Evolutionary conservation across 2,329 filamentous ascomycete species (phyloP).

Genomic region (Scedosporium minutisporum): DNA sequence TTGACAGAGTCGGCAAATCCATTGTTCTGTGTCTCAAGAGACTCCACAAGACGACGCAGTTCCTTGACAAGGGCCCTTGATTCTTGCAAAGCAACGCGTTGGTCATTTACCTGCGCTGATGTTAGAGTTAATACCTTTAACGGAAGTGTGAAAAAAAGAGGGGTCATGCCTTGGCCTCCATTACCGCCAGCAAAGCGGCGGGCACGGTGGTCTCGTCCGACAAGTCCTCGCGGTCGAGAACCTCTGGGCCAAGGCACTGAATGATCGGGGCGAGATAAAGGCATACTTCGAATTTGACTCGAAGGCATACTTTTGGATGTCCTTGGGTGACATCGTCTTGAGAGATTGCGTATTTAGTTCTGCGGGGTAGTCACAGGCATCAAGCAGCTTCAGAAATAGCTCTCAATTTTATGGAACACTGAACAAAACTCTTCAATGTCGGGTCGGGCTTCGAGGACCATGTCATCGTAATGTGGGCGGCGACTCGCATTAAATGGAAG

Average conservation of each 20-base stretch:
- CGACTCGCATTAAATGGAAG: slow-evolving; percentile 45
- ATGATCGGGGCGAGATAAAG: slow-evolving; percentile 31
- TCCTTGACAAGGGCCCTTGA: slow-evolving; percentile 21
- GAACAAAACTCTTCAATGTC: slow-evolving; percentile 36
- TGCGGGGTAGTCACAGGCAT: slow-evolving; percentile 48
- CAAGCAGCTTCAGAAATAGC: slow-evolving; percentile 40
- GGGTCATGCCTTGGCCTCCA: slow-evolving; percentile 9
- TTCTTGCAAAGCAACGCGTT: slow-evolving; percentile 5
- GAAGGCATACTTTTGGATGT: slow-evolving; percentile 42
- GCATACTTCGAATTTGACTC: slow-evolving; percentile 51
- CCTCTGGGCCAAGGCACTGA: neutral
- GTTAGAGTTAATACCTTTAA: neutral
- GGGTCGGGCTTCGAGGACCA: slow-evolving; percentile 31
- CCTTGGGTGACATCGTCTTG: slow-evolving; percentile 25
- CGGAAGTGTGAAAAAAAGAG: neutral
- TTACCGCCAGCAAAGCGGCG: slow-evolving; percentile 4
- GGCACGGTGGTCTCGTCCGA: slow-evolving; percentile 12
- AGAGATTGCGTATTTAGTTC: slow-evolving; percentile 34
- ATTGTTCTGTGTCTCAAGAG: slow-evolving; percentile 35
- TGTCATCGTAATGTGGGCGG: slow-evolving; percentile 42
- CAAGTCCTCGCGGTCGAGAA: neutral
- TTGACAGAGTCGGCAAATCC: slow-evolving; percentile 34
- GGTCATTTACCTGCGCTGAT: neutral
- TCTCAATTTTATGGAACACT: slow-evolving; percentile 37
- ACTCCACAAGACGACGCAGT: slow-evolving; percentile 31